Percentiles rank a stretch among this genome's conserved stretches.
Evolutionary conservation across 225 moss, liverwort and hornwort species (phyloP).

Genomic region (Bryum argenteum): DNA sequence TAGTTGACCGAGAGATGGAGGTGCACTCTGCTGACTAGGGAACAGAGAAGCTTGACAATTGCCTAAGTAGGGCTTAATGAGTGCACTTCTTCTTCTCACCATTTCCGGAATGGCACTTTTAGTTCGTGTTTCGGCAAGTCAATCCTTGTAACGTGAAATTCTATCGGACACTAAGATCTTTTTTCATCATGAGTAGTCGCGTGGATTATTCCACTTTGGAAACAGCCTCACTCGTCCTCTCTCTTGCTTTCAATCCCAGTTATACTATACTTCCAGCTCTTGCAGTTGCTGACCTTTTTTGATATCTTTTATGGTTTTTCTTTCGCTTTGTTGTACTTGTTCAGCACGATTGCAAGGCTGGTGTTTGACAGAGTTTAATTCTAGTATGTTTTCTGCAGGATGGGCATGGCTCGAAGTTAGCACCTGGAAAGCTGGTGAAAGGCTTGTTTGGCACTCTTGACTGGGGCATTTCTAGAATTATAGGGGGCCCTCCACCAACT

Average conservation of each 20-base stretch:
- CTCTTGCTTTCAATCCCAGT: not conserved
- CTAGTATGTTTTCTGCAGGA: conserved; percentile 61
- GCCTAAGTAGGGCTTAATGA: conserved; percentile 1
- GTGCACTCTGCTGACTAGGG: not conserved
- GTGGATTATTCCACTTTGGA: not conserved
- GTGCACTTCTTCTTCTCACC: not conserved
- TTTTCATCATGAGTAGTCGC: not conserved
- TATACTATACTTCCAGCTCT: not conserved
- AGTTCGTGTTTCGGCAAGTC: not conserved
- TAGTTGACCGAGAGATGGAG: not conserved
- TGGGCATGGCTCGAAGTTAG: conserved; percentile 71
- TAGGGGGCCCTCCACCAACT: conserved; percentile 78
- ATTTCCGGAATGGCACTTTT: conserved; percentile 7
- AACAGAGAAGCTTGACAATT: not conserved
- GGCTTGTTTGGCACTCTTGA: conserved; percentile 61
- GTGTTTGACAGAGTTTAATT: conserved; percentile 1
- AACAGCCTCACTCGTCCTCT: not conserved
- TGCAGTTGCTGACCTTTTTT: not conserved
- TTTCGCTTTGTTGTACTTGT: not conserved
- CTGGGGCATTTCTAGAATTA: conserved; percentile 76
- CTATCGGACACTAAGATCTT: not conserved
- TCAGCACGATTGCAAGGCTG: not conserved
- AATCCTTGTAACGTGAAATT: not conserved
- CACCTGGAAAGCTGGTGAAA: conserved; percentile 77
- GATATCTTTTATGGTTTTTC: no score